These are phyloP conservation scores for Ogataea naganishii DNA, from an alignment of 805 yeast genomes.

Conservation along the genomic window DNA sequence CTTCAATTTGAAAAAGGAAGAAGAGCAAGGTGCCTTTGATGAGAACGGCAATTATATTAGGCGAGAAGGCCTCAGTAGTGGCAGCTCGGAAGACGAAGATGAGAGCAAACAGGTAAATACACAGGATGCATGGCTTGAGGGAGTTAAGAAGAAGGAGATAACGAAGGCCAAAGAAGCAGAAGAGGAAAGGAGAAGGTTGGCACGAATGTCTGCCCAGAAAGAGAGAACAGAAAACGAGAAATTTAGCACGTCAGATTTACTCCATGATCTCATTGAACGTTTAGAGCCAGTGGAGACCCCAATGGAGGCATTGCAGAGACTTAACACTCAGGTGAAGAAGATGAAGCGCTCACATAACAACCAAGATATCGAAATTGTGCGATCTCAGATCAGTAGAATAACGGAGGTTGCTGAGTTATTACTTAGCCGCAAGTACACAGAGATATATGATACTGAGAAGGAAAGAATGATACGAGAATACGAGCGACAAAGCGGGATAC, in stretches of 20 bases:
- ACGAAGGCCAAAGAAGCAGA: constrained; percentile 17
- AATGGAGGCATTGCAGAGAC: constrained; percentile 42
- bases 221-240: constrained; percentile 8
- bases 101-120: constrained; percentile 11
- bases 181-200: constrained; percentile 12
- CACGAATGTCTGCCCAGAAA: constrained; percentile 20
- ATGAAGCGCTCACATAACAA: constrained; percentile 7
- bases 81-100: constrained; percentile 21
- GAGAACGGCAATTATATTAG: constrained; percentile 49
- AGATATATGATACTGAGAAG: constrained; percentile 43
- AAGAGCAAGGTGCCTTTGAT: constrained; percentile 52
- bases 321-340: constrained; percentile 17
- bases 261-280: constrained; percentile 27
- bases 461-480: constrained; percentile 47
- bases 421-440: constrained; percentile 29
- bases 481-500: constrained; percentile 33
- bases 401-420: constrained; percentile 43
- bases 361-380: constrained; percentile 12
- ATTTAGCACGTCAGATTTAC: constrained; percentile 11
- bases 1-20: constrained; percentile 50
- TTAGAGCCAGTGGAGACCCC: constrained; percentile 55
- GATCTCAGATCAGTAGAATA: constrained; percentile 24
- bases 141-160: constrained; percentile 14
- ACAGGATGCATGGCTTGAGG: constrained; percentile 26
- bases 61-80: constrained; percentile 10